Percentiles rank a stretch among this genome's conserved stretches.
Conservation (phyloP, 2,329 filamentous ascomycete genomes). For the Colletotrichum somersetense region DNA sequence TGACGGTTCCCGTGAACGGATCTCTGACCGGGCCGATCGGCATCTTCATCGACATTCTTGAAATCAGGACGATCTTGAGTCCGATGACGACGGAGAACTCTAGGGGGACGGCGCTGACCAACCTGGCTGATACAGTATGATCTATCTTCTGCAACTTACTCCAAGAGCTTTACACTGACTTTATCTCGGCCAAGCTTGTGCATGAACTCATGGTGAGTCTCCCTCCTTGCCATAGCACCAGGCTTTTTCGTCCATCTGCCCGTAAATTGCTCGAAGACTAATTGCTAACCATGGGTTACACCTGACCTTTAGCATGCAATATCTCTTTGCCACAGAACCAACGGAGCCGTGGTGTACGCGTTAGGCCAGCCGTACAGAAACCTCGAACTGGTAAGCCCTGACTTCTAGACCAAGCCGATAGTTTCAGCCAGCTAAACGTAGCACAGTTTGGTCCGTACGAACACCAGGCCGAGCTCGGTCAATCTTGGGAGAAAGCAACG, state of each 20-base stretch:
- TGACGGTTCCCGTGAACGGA: neutral
- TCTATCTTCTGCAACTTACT: neutral
- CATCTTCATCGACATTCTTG: neutral
- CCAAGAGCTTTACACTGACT: neutral
- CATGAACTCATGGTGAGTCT: conserved; percentile 14
- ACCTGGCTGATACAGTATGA: conserved; percentile 2
- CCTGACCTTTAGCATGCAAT: neutral
- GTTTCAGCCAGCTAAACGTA: neutral
- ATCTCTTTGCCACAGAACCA: neutral
- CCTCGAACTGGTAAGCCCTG: neutral
- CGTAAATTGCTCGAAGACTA: fast-evolving
- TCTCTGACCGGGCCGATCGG: neutral
- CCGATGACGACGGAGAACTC: conserved; percentile 3
- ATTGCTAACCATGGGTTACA: neutral
- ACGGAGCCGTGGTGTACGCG: neutral
- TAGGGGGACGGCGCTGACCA: conserved; percentile 1
- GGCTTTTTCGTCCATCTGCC: neutral
- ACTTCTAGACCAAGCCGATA: too few species aligned
- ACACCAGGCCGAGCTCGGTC: neutral
- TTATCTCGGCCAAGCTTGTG: neutral
- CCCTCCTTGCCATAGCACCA: neutral
- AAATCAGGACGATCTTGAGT: neutral
- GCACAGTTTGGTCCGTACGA: conserved; percentile 4
- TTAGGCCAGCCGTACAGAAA: neutral
- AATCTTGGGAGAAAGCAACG: neutral